These are phyloP conservation scores for Capsicum rhomboideum DNA, from an alignment of 257 asterid species.

Conservation along the genomic window DNA sequence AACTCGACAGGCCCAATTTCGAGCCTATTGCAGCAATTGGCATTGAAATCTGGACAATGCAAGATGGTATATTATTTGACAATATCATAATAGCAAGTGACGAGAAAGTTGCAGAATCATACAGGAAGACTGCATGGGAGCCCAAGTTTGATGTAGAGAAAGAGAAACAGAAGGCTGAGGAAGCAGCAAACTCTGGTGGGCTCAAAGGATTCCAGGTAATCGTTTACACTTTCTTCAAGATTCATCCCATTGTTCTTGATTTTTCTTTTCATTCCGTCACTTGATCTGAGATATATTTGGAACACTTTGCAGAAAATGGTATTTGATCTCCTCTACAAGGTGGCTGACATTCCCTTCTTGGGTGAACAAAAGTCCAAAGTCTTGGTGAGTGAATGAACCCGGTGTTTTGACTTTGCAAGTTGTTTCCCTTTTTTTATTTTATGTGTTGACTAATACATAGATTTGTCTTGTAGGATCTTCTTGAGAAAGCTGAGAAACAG, in stretches of 20 bases:
- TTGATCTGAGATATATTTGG: neutral
- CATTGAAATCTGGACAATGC: conserved; percentile 98
- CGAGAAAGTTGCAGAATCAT: conserved; percentile 62
- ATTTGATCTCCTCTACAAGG: conserved; percentile 73
- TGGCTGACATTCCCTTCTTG: conserved; percentile 79
- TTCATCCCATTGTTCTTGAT: neutral
- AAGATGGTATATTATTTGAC: conserved; percentile 84
- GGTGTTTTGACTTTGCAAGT: neutral
- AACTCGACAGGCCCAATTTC: conserved; percentile 75
- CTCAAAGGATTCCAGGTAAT: conserved; percentile 80
- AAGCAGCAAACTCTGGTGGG: conserved; percentile 42
- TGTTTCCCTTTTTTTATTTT: neutral
- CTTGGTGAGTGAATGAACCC: conserved; percentile 36
- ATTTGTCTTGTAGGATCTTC: conserved; percentile 45
- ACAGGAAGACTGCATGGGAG: conserved; percentile 66
- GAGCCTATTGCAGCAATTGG: conserved; percentile 97
- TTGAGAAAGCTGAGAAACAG: conserved; percentile 86
- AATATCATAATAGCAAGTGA: conserved; percentile 58
- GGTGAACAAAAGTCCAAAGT: conserved; percentile 62
- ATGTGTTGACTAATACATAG: neutral
- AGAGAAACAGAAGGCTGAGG: conserved; percentile 71
- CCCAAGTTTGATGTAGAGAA: conserved; percentile 70
- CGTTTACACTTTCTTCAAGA: neutral
- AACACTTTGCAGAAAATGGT: conserved; percentile 50
- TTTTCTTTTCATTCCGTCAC: neutral